A percentile compares a stretch with the other conserved stretches of the same genome.
Evolutionary conservation across 768 basidiomycete species (phyloP).

Genomic region (Hericium rajendrae): DNA sequence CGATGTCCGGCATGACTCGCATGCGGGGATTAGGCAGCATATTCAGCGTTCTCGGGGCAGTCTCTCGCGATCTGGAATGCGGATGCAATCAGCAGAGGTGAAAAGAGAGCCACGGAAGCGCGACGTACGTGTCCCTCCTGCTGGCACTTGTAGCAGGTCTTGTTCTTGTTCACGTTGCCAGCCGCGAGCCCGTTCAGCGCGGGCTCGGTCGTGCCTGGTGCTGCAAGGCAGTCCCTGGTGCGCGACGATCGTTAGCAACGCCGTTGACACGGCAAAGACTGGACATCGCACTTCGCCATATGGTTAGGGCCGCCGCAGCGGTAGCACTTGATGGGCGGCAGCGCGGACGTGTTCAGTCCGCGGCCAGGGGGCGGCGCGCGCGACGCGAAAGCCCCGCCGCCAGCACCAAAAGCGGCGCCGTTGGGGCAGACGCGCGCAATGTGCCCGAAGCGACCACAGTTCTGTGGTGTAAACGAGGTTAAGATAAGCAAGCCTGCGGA

Average conservation of each 20-base stretch:
- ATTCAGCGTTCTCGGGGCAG: slow-evolving; percentile 24
- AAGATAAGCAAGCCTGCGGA: neutral
- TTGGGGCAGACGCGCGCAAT: slow-evolving; percentile 70
- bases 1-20: neutral
- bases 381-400: slow-evolving; percentile 41
- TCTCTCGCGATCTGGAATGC: slow-evolving; percentile 24
- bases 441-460: slow-evolving; percentile 76
- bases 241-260: neutral
- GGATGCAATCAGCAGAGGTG: neutral
- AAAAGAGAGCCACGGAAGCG: neutral
- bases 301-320: slow-evolving; percentile 86
- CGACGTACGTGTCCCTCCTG: slow-evolving; percentile 75
- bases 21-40: neutral
- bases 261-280: slow-evolving; percentile 2
- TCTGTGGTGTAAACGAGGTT: slow-evolving; percentile 30
- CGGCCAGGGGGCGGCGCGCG: slow-evolving; percentile 71
- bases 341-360: slow-evolving; percentile 60
- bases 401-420: slow-evolving; percentile 16
- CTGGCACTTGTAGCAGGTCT: slow-evolving; percentile 85
- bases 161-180: slow-evolving; percentile 47
- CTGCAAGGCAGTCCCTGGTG: slow-evolving; percentile 71
- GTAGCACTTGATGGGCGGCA: slow-evolving; percentile 83
- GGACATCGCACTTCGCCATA: slow-evolving; percentile 53
- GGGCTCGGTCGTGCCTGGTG: slow-evolving; percentile 44
- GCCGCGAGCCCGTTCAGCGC: slow-evolving; percentile 30